A percentile compares a stretch with the other conserved stretches of the same genome.
These are phyloP conservation scores for Kodamaea lidongshanica DNA, from an alignment of 805 yeast species.

Conservation along the genomic window DNA sequence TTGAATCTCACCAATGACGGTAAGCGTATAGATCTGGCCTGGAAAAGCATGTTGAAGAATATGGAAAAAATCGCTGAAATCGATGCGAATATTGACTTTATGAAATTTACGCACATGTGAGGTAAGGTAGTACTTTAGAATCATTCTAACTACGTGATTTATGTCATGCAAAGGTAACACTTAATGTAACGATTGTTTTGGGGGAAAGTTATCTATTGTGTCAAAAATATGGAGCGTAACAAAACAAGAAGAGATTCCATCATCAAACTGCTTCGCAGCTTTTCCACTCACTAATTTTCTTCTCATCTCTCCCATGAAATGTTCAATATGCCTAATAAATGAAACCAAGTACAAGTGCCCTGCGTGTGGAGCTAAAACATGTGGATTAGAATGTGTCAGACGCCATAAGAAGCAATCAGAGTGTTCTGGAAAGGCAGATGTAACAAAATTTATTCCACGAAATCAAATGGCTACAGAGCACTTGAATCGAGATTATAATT, in stretches of 20 bases:
- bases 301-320: too few species aligned
- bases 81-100: too few species aligned
- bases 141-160: too few species aligned
- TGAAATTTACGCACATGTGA: too few species aligned
- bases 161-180: too few species aligned
- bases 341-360: slow-evolving; percentile 72
- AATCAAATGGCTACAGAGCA: slow-evolving; percentile 40
- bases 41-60: slow-evolving; percentile 1
- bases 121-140: too few species aligned
- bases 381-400: slow-evolving; percentile 66
- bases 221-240: too few species aligned
- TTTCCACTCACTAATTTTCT: too few species aligned
- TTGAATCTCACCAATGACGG: slow-evolving; percentile 12
- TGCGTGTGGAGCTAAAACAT: slow-evolving; percentile 59
- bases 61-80: too few species aligned
- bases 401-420: slow-evolving; percentile 55
- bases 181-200: too few species aligned
- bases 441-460: slow-evolving; percentile 49
- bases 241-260: neutral
- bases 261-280: too few species aligned
- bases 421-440: slow-evolving; percentile 66
- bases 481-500: slow-evolving; percentile 80
- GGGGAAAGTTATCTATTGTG: too few species aligned
- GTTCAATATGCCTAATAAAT: slow-evolving; percentile 32
- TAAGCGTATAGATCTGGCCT: slow-evolving; percentile 1